phyloP scores from a whole-genome alignment of 2,329 filamentous ascomycete species.

The Trichoderma breve region DNA sequence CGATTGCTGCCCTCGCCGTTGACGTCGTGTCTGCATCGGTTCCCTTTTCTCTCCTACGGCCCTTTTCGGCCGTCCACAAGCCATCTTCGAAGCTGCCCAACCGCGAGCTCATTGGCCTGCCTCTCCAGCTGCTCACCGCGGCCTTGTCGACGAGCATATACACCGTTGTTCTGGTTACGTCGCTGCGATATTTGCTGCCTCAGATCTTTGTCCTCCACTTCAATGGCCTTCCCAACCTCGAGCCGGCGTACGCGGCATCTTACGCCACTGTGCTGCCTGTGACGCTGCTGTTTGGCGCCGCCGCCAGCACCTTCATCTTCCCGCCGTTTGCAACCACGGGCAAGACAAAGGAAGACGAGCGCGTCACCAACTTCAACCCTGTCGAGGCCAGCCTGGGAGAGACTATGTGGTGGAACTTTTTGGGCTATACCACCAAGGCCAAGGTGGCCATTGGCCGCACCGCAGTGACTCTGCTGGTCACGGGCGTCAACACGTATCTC shows the following conservation, averaged over 20 bases:
- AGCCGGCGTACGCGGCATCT: slow-evolving; percentile 63
- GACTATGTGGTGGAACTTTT: slow-evolving; percentile 70
- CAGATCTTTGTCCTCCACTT: slow-evolving; percentile 73
- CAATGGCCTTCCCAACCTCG: slow-evolving; percentile 65
- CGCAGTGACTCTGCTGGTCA: slow-evolving; percentile 54
- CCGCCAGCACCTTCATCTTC: slow-evolving; percentile 76
- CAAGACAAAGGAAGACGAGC: slow-evolving; percentile 47
- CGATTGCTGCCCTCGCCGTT: slow-evolving; percentile 61
- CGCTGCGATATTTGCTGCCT: slow-evolving; percentile 69
- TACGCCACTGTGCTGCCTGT: slow-evolving; percentile 61
- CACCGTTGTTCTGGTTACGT: slow-evolving; percentile 66
- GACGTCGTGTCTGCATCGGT: slow-evolving; percentile 67
- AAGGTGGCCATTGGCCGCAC: slow-evolving; percentile 67
- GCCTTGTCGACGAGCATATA: slow-evolving; percentile 72
- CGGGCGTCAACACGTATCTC: slow-evolving; percentile 59
- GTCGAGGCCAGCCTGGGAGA: slow-evolving; percentile 63
- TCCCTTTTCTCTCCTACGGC: slow-evolving; percentile 73
- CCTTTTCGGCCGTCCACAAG: slow-evolving; percentile 62
- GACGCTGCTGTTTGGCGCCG: slow-evolving; percentile 60
- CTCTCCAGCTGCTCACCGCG: slow-evolving; percentile 62
- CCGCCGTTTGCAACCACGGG: slow-evolving; percentile 60
- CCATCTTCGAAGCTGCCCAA: slow-evolving; percentile 54
- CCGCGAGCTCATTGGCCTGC: slow-evolving; percentile 63
- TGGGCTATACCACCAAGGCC: slow-evolving; percentile 62
- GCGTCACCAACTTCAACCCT: slow-evolving; percentile 58